Evolutionary conservation across 2,329 filamentous ascomycete genomes (phyloP).

Genomic region (Gremmenia infestans): DNA sequence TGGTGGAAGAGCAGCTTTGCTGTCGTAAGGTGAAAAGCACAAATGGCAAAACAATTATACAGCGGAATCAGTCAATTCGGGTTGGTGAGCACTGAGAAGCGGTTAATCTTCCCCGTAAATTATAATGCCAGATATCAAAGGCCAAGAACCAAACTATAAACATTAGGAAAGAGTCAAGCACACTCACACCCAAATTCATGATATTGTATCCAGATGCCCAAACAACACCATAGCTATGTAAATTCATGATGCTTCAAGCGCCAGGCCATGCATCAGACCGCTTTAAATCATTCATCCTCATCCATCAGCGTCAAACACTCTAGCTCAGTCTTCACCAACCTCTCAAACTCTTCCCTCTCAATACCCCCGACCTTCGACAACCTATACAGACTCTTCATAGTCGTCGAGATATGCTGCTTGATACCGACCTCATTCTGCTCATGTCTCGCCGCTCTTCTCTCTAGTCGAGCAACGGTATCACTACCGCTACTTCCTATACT

Average conservation of each 20-base stretch:
- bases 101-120: too few species aligned
- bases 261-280: background rate
- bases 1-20: too few species aligned
- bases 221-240: background rate
- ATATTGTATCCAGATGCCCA: background rate
- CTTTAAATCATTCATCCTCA: slow-evolving; percentile 33
- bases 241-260: background rate
- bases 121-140: too few species aligned
- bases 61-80: too few species aligned
- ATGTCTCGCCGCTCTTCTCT: slow-evolving; percentile 42
- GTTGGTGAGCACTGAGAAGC: too few species aligned
- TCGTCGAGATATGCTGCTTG: slow-evolving; percentile 73
- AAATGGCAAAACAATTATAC: too few species aligned
- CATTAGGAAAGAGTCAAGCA: background rate
- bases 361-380: slow-evolving; percentile 68
- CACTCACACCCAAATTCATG: background rate
- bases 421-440: slow-evolving; percentile 67
- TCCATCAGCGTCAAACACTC: slow-evolving; percentile 67
- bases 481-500: slow-evolving; percentile 51
- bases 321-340: slow-evolving; percentile 65
- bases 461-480: slow-evolving; percentile 52
- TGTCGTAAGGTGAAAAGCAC: too few species aligned
- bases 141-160: too few species aligned
- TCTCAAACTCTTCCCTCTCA: slow-evolving; percentile 68
- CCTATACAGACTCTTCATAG: slow-evolving; percentile 70